Evolutionary conservation across 2,329 filamentous ascomycete species (phyloP).

Genomic region (Cordyceps cateniannulata): DNA sequence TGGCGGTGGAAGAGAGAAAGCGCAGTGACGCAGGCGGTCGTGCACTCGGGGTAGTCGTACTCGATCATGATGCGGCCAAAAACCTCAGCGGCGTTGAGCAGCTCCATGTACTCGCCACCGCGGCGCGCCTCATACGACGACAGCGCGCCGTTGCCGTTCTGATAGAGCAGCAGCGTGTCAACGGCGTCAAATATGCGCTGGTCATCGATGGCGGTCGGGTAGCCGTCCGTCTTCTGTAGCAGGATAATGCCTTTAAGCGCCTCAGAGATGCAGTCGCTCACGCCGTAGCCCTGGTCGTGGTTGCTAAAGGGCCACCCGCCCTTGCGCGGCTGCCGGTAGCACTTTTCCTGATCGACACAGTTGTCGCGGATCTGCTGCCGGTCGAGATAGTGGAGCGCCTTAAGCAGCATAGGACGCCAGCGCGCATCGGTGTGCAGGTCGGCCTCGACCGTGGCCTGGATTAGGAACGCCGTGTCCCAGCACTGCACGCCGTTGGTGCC

Average conservation of each 20-base stretch:
- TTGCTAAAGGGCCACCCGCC: constrained; percentile 97
- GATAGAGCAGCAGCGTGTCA: constrained; percentile 85
- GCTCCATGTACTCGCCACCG: constrained; percentile 70
- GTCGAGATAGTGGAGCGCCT: constrained; percentile 79
- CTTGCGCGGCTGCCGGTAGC: constrained; percentile 86
- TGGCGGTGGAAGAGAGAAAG: constrained; percentile 74
- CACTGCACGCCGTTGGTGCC: constrained; percentile 97
- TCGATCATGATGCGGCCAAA: constrained; percentile 98
- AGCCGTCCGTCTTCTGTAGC: constrained; percentile 72
- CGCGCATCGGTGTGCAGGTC: constrained; percentile 70
- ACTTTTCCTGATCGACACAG: constrained; percentile 65
- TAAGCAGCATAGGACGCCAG: constrained; percentile 77
- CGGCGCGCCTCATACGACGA: constrained; percentile 84
- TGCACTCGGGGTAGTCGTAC: constrained; percentile 97
- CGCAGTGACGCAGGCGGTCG: constrained; percentile 86
- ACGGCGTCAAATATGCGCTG: constrained; percentile 79
- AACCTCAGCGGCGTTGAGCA: constrained; percentile 90
- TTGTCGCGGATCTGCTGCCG: constrained; percentile 87
- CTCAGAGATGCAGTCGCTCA: constrained; percentile 92
- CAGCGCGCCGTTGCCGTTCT: constrained; percentile 79
- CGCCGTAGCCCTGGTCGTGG: constrained; percentile 85
- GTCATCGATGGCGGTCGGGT: constrained; percentile 66
- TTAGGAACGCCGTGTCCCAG: constrained; percentile 91
- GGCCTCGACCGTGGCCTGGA: constrained; percentile 74
- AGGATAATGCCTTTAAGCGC: constrained; percentile 80